Conservation (phyloP, 345 rosid species). For the Murraya koenigii region DNA sequence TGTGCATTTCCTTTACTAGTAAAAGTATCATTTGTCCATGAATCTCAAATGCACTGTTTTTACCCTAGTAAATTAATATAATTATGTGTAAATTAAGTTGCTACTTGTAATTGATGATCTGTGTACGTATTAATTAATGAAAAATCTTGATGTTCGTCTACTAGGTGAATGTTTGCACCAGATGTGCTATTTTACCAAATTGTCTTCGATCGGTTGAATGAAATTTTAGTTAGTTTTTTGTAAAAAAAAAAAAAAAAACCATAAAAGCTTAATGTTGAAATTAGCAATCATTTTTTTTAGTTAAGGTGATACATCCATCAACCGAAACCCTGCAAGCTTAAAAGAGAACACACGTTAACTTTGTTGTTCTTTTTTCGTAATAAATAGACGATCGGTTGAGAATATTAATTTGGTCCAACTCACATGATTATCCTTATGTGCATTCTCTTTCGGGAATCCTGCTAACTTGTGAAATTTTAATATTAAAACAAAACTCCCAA, state of each 20-base stretch:
- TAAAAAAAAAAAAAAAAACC: not conserved
- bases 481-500: not conserved
- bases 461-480: not conserved
- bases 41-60: too few species aligned
- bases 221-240: too few species aligned
- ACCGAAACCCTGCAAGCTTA: not conserved
- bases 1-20: too few species aligned
- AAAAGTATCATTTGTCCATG: too few species aligned
- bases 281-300: not conserved
- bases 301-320: not conserved
- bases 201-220: too few species aligned
- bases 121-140: too few species aligned
- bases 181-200: too few species aligned
- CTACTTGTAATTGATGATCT: too few species aligned
- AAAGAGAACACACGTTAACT: not conserved
- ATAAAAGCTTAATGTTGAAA: not conserved
- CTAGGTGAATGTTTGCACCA: too few species aligned
- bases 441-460: slow-evolving; percentile 1
- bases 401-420: not conserved
- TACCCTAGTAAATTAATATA: too few species aligned
- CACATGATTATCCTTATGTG: not conserved
- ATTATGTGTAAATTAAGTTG: too few species aligned
- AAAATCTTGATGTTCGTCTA: too few species aligned
- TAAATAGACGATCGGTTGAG: not conserved
- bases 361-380: not conserved